Evolutionary conservation across 176 grass and related monocot genomes (phyloP).

Genomic region (Zizania latifolia): DNA sequence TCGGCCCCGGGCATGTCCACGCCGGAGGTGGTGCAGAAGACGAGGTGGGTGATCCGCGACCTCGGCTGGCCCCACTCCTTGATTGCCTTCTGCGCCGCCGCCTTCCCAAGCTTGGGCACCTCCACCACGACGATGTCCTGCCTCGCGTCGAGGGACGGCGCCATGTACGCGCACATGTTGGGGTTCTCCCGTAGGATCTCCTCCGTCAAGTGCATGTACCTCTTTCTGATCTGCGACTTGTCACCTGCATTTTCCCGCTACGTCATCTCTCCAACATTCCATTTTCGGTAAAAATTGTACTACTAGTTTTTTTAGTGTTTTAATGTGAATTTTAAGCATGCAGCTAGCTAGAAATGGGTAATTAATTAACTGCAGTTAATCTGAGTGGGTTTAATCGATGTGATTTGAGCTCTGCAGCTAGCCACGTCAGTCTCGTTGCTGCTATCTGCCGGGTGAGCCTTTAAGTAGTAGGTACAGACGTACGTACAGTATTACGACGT

Average conservation of each 20-base stretch:
- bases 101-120: slow-evolving; percentile 72
- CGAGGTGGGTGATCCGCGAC: slow-evolving; percentile 70
- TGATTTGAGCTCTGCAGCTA: too few relatives aligned
- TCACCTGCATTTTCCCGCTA: slow-evolving; percentile 47
- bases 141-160: slow-evolving; percentile 69
- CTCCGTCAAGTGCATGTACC: slow-evolving; percentile 82
- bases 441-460: too few relatives aligned
- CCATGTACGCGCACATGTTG: slow-evolving; percentile 83
- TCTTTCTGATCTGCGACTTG: slow-evolving; percentile 90
- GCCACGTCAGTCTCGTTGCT: too few relatives aligned
- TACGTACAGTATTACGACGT: too few relatives aligned
- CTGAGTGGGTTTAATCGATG: too few relatives aligned
- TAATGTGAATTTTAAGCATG: too few relatives aligned
- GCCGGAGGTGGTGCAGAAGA: slow-evolving; percentile 90
- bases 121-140: slow-evolving; percentile 90
- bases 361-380: too few relatives aligned
- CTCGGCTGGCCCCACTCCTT: slow-evolving; percentile 89
- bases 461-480: too few relatives aligned
- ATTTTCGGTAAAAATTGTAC: too few relatives aligned
- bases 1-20: slow-evolving; percentile 93
- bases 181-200: slow-evolving; percentile 69
- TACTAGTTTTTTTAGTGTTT: too few relatives aligned
- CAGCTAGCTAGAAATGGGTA: too few relatives aligned
- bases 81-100: slow-evolving; percentile 77
- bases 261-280: too few relatives aligned